Conservation (phyloP, 176 grass and related monocot species). For the Aegilops tauschii region DNA sequence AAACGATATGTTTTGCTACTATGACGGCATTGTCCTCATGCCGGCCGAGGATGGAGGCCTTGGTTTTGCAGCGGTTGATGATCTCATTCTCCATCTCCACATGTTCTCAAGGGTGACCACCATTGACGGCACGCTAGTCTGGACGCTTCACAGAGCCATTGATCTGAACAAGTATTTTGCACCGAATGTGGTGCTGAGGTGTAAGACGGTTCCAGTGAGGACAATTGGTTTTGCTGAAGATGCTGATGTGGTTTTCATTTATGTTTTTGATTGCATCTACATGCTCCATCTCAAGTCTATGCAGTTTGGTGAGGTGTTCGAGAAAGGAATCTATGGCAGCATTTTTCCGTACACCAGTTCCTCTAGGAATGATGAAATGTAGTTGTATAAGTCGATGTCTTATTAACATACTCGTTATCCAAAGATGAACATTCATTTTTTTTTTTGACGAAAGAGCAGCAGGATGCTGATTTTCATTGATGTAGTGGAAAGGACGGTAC, state of each 20-base stretch:
- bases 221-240: not conserved
- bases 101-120: not conserved
- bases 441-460: too few species aligned
- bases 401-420: too few species aligned
- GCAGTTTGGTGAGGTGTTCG: not conserved
- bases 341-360: not conserved
- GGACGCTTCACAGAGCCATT: not conserved
- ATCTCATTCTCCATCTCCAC: not conserved
- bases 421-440: too few species aligned
- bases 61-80: not conserved
- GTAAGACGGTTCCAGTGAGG: not conserved
- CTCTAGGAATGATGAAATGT: too few species aligned
- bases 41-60: not conserved
- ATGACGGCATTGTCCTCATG: not conserved
- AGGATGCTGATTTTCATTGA: too few species aligned
- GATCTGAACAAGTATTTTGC: not conserved
- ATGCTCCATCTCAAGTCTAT: conserved; percentile 8
- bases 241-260: not conserved
- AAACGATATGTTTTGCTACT: not conserved
- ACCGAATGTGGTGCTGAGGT: not conserved
- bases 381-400: too few species aligned
- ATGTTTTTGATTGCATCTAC: not conserved
- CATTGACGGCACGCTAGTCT: not conserved
- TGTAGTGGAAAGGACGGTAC: too few species aligned
- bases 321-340: not conserved